These are phyloP conservation scores for Pterula multifida DNA, from an alignment of 1,284 basidiomycete genomes.

Conservation along the genomic window DNA sequence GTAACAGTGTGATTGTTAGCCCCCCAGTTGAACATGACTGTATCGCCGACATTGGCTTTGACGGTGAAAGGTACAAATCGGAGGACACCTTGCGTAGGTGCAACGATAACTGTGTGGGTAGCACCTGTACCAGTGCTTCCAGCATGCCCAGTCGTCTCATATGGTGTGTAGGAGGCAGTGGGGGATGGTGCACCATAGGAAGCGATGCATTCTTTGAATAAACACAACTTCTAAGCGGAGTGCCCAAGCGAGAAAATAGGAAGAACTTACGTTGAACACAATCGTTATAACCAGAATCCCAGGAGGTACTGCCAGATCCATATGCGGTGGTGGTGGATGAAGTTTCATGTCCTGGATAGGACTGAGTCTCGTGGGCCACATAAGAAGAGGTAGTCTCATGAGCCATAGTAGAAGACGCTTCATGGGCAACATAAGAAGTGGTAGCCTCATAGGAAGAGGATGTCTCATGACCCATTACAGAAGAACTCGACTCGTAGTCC, in stretches of 20 bases:
- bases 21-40: slow-evolving; percentile 61
- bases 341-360: slow-evolving; percentile 10
- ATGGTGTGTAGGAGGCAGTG: slow-evolving; percentile 26
- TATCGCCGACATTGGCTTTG: slow-evolving; percentile 66
- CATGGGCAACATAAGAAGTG: slow-evolving; percentile 6
- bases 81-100: slow-evolving; percentile 61
- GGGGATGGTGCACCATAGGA: slow-evolving; percentile 33
- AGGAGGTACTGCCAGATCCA: slow-evolving; percentile 54
- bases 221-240: too few species aligned
- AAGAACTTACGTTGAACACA: slow-evolving; percentile 55
- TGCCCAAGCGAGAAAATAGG: not conserved
- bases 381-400: slow-evolving; percentile 6
- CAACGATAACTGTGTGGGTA: slow-evolving; percentile 66
- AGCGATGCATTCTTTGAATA: slow-evolving; percentile 47
- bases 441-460: not conserved
- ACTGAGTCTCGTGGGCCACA: slow-evolving; percentile 8
- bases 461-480: not conserved
- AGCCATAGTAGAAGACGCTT: slow-evolving; percentile 8
- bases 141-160: slow-evolving; percentile 22
- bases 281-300: slow-evolving; percentile 48
- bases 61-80: slow-evolving; percentile 63
- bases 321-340: slow-evolving; percentile 33
- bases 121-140: slow-evolving; percentile 33
- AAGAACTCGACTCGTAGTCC: not conserved
- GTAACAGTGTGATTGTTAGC: slow-evolving; percentile 71